Conservation (phyloP, 2,329 filamentous ascomycete species). For the Colletotrichum coccodes region DNA sequence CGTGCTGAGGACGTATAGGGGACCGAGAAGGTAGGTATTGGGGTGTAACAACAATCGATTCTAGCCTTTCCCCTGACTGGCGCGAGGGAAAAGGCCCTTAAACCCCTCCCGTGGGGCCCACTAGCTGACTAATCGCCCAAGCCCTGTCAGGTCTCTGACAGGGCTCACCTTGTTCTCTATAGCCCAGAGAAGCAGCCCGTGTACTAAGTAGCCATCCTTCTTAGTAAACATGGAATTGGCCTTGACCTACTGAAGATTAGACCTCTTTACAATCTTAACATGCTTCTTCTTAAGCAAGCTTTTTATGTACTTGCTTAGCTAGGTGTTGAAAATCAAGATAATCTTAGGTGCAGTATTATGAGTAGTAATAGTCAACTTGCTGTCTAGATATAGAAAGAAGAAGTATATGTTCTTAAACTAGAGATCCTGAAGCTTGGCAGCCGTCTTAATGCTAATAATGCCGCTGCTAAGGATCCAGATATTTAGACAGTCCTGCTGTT, state of each 20-base stretch:
- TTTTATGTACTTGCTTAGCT: constrained; percentile 90
- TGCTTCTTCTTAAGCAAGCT: constrained; percentile 14
- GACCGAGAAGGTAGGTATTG: no score
- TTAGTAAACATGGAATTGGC: constrained; percentile 97
- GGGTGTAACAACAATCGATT: no score
- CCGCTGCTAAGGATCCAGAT: constrained; percentile 97
- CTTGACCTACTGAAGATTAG: constrained; percentile 10
- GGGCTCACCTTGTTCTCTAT: constrained; percentile 76
- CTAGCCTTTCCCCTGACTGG: no score
- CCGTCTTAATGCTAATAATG: constrained; percentile 97
- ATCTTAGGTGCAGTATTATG: constrained; percentile 97
- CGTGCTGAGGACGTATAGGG: no score
- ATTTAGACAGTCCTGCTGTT: constrained; percentile 87
- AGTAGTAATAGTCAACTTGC: constrained; percentile 96
- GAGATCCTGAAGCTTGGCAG: constrained; percentile 97
- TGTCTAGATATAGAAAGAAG: constrained; percentile 93
- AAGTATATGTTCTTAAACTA: constrained; percentile 98
- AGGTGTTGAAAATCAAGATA: constrained; percentile 97
- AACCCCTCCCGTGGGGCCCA: no score
- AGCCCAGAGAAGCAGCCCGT: constrained; percentile 96
- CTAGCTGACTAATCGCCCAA: no score
- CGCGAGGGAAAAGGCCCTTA: no score
- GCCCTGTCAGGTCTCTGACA: no score
- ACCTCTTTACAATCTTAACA: neutral
- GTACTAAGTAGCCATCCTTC: constrained; percentile 85